Evolutionary conservation across 169 alveolate genomes (phyloP).

Genomic region (Cryptosporidium bovis): DNA sequence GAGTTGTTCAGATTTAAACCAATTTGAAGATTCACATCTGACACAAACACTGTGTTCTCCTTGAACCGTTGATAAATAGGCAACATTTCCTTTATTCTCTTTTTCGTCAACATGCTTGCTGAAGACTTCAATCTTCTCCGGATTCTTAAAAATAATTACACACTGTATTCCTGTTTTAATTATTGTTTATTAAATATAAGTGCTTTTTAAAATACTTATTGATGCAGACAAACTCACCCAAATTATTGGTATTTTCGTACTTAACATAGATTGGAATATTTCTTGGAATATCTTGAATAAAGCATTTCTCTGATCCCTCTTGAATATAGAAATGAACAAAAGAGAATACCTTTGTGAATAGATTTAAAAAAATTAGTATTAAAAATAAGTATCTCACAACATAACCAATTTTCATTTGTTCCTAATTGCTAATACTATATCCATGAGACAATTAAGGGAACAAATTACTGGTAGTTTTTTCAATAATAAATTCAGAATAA

Average conservation of each 20-base stretch:
- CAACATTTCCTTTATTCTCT: slow-evolving; percentile 75
- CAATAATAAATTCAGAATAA: too few relatives aligned
- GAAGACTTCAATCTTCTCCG: slow-evolving; percentile 75
- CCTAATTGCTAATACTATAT: too few relatives aligned
- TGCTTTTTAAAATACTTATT: not conserved
- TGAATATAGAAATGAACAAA: slow-evolving; percentile 76
- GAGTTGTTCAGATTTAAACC: slow-evolving; percentile 78
- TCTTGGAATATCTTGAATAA: slow-evolving; percentile 77
- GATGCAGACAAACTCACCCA: slow-evolving; percentile 68
- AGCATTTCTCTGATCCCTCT: slow-evolving; percentile 79
- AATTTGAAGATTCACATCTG: slow-evolving; percentile 78
- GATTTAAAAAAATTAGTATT: too few relatives aligned
- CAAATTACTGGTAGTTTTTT: too few relatives aligned
- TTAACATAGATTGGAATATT: slow-evolving; percentile 75
- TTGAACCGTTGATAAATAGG: slow-evolving; percentile 74
- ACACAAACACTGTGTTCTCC: slow-evolving; percentile 79
- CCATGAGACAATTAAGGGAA: too few relatives aligned
- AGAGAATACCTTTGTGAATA: too few relatives aligned
- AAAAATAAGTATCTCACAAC: too few relatives aligned
- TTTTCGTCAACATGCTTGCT: slow-evolving; percentile 75
- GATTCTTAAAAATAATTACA: slow-evolving; percentile 75
- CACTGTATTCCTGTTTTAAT: slow-evolving; percentile 77
- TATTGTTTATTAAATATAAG: not conserved
- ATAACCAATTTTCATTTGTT: too few relatives aligned
- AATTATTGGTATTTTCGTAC: slow-evolving; percentile 75